These are phyloP conservation scores for Chiua virens DNA, from an alignment of 768 basidiomycete species.

Conservation along the genomic window DNA sequence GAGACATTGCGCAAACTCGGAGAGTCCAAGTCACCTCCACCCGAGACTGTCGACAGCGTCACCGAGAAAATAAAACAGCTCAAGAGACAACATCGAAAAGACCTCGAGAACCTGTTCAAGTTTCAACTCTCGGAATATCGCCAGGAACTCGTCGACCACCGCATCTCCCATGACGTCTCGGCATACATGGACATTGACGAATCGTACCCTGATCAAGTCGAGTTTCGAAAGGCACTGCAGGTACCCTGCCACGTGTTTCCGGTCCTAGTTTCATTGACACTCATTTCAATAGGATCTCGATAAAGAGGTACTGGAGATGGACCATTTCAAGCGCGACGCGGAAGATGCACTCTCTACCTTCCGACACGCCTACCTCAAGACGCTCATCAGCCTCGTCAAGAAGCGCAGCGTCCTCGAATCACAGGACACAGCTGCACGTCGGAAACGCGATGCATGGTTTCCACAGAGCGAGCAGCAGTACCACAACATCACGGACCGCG, in stretches of 20 bases:
- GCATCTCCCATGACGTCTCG: slow-evolving; percentile 22
- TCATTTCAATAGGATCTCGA: slow-evolving; percentile 20
- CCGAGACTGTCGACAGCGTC: slow-evolving; percentile 29
- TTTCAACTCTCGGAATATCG: slow-evolving; percentile 32
- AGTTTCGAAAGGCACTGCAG: slow-evolving; percentile 24
- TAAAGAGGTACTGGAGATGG: slow-evolving; percentile 12
- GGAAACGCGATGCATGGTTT: slow-evolving; percentile 31
- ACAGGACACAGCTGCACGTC: slow-evolving; percentile 22
- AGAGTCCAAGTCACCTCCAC: background rate
- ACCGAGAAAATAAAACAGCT: slow-evolving; percentile 30
- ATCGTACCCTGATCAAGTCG: slow-evolving; percentile 22
- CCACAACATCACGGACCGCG: slow-evolving; percentile 34
- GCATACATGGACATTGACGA: slow-evolving; percentile 30
- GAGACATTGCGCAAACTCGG: slow-evolving; percentile 25
- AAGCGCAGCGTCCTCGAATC: slow-evolving; percentile 10
- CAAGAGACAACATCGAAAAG: slow-evolving; percentile 28
- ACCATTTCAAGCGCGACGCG: slow-evolving; percentile 21
- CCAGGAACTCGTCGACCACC: slow-evolving; percentile 35
- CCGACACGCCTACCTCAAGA: slow-evolving; percentile 33
- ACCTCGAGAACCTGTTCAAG: slow-evolving; percentile 30
- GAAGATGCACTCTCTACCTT: slow-evolving; percentile 30
- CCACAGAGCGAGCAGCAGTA: slow-evolving; percentile 30
- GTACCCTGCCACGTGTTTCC: slow-evolving; percentile 2
- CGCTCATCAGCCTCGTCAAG: slow-evolving; percentile 15
- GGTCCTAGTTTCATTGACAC: background rate